Evolutionary conservation across 1,139 yeast species (phyloP), one percentile per base, ranked within the genome.

Genomic region (Hyphopichia buzzinii): DNA sequence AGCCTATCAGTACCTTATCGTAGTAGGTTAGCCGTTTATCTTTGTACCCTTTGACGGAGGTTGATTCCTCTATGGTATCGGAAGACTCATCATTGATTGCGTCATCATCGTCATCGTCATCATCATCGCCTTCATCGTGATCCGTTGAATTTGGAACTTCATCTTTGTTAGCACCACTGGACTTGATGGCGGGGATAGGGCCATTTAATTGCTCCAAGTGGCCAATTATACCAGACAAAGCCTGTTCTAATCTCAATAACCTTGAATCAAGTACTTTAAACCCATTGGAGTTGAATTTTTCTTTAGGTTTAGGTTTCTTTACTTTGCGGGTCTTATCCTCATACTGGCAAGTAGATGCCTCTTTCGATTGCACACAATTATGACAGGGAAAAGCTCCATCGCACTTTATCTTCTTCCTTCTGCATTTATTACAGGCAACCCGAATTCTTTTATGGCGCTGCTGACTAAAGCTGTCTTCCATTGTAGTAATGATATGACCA

Each of bases 401-500:
- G 48, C 81, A 76, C 44, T 71, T 74, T 36, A 74, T 62, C 48
- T 76, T 76, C 49, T 72, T 73, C 16, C 55, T 42, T 4, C 81
- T 61, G 46, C 81, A 77, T 4, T 61, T 60, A 41, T 76, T 80
- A 49, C 83, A 78, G 1, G 83, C 83, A 38, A 62, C 67, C 21
- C 57, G 41, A 1, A 72, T 74, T 33, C 79, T 54, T 29, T 66
- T 63, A n/a, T n/a, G n/a, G n/a, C n/a, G n/a, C n/a, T n/a, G n/a
- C n/a, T n/a, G n/a, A n/a, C n/a, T n/a, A n/a, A n/a, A n/a, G n/a
- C n/a, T n/a, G n/a, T n/a, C n/a, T n/a, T n/a, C n/a, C n/a, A n/a
- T n/a, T n/a, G n/a, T n/a, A n/a, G n/a, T n/a, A n/a, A n/a, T n/a
- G n/a, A n/a, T n/a, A n/a, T n/a, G n/a, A n/a, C n/a, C n/a, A n/a